Evolutionary conservation across 345 rosid genomes (phyloP), one percentile per base, ranked within the genome.

Genomic region (Anacardium occidentale): DNA sequence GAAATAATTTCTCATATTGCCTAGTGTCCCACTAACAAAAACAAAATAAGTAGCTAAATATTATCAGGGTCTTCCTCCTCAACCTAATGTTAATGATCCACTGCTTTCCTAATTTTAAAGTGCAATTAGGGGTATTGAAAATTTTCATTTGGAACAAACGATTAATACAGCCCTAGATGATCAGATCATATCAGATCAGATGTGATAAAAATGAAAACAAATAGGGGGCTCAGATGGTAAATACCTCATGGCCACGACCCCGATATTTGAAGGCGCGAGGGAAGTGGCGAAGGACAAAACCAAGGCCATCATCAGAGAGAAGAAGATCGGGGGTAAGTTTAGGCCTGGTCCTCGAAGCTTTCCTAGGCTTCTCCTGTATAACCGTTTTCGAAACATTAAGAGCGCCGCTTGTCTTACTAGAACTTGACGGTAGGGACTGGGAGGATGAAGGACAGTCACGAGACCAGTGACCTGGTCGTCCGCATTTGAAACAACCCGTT

Each of bases 401-500:
- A 0, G 9, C 17, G 13, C n/a, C 25, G 70, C 51, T 20, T 79
- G 83, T 32, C 29, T 17, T 10, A 70, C 44, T 63, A 50, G 85
- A 68, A 32, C 74, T 73, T 0, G 80, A 66, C 62, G 69, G 69
- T 10, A 62, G 17, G 0, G 74, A 21, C 18, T 83, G 77, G 26
- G 73, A 52, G 8, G 85, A 80, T 21, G 84, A 78, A 5, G 97
- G 91, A 54, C 97, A 95, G 77, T 92, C 98, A 12, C 97, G 97
- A 2, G 99, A 91, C 97, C 98, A 95, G 68, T 95, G 98, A 63
- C 99, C 98, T 4, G 99, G 98, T 6, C 96, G 90, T 32, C 98
- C 99, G 73, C 99, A 95, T 79, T 92, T 95, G 94, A 76, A 92
- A 74, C 99, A 95, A 18, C 99, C 98, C 25, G 92, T 95, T 15